These are phyloP conservation scores for Chara braunii DNA, from an alignment of 139 green algal species.

Conservation along the genomic window DNA sequence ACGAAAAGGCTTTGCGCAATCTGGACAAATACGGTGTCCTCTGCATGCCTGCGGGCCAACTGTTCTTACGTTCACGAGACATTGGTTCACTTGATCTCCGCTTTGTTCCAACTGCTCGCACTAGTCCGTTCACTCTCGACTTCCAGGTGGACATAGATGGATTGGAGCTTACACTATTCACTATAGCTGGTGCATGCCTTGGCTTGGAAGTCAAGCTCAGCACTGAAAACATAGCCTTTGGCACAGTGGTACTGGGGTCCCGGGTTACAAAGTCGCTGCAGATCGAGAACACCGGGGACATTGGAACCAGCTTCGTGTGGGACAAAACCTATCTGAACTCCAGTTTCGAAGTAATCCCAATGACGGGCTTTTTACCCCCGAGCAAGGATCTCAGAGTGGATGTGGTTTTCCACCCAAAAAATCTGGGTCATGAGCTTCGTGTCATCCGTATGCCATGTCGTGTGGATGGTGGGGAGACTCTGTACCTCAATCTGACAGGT, in stretches of 20 bases:
- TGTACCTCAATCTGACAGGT: conserved; percentile 61
- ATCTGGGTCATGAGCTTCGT: conserved; percentile 52
- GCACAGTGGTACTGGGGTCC: conserved; percentile 56
- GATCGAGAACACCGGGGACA: conserved; percentile 69
- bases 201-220: conserved; percentile 62
- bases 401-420: conserved; percentile 64
- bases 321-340: conserved; percentile 42
- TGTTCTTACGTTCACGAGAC: not conserved
- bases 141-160: conserved; percentile 48
- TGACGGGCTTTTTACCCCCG: conserved; percentile 54
- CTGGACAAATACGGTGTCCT: conserved; percentile 27
- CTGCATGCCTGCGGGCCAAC: not conserved
- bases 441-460: conserved; percentile 49
- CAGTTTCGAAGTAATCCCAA: conserved; percentile 61
- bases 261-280: conserved; percentile 53
- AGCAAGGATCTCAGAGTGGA: conserved; percentile 68
- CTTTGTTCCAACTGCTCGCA: conserved; percentile 32
- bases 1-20: conserved; percentile 34
- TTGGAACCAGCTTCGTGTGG: conserved; percentile 60
- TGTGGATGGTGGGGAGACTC: conserved; percentile 40
- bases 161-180: conserved; percentile 47
- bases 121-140: conserved; percentile 51
- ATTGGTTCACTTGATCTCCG: not conserved
- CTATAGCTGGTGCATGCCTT: conserved; percentile 56
- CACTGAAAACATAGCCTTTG: conserved; percentile 62